Base-by-base conservation (phyloP, 2,329 filamentous ascomycete genomes). In the Cyanodermella asteris region DNA sequence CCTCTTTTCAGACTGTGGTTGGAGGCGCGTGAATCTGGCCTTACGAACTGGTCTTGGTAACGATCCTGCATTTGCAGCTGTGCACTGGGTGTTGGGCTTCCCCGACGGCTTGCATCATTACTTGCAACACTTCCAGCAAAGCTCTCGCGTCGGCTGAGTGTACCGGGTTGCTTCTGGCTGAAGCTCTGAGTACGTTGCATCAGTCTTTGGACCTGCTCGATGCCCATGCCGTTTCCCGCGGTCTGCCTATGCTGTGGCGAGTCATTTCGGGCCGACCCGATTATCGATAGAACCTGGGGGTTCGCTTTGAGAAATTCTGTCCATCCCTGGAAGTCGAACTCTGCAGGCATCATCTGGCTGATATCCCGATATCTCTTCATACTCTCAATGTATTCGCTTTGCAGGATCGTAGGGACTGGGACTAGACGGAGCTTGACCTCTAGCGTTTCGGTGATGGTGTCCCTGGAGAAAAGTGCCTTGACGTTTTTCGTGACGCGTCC, bases 391-490 rank as follows among this genome's bases (percentile, higher is more conserved):
- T 66, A 68, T 46, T 70, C 62, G 33, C 53, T 63, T 42, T 69
- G 63, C 34, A 63, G 46, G 16, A 59, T 60, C 26, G 64, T 75
- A 11, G 71, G 61, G 18, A 91, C 72, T 10, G 73, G 72, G 2
- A 81, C 73, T 28, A 97, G 59, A 42, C 78, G 81, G 32, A 97
- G 59, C 46, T 75, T 91, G 35, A 97, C 84, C 51, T 97, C 87
- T 30, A 97, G 53, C 1, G 77, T 94, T 49, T 94, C 82, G 37
- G 72, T 74, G 31, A 72, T 62, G 24, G 51, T 49, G 16, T 77
- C 80, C 39, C 75, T 78, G 19, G 70, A 71, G 43, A 94, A 91
- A 13, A 93, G 57, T 7, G 75, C 77, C 22, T 91, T 57, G 22
- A 81, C 53, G 43, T 91, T 93, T 43, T 75, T 78, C 41, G 76